These are phyloP conservation scores for Suillus weaverae DNA, from an alignment of 768 basidiomycete genomes.

Conservation along the genomic window DNA sequence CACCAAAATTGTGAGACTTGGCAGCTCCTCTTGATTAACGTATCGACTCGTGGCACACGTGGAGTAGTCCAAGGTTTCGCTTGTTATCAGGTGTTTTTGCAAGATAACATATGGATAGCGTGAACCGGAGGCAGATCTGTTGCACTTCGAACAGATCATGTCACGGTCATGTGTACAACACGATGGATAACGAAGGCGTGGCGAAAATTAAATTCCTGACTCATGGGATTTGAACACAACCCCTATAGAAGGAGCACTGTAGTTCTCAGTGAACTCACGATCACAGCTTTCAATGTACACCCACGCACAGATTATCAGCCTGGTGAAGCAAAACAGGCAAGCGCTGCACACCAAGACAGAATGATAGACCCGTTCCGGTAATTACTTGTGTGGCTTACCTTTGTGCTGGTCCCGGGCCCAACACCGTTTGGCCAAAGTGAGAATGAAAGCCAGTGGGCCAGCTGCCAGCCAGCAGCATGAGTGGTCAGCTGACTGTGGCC, in stretches of 20 bases:
- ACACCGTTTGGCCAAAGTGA: neutral
- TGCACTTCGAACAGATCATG: neutral
- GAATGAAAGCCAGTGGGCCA: neutral
- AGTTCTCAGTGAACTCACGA: constrained; percentile 2
- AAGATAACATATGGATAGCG: neutral
- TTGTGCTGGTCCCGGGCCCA: neutral
- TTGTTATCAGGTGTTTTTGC: neutral
- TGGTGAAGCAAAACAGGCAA: neutral
- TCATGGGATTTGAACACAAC: neutral
- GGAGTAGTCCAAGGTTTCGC: neutral
- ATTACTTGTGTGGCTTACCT: neutral
- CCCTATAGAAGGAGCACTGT: neutral
- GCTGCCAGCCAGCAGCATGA: neutral
- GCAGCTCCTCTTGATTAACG: neutral
- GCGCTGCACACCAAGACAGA: neutral
- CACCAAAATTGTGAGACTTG: neutral
- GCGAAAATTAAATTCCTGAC: neutral
- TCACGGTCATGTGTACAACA: neutral
- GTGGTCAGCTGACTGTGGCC: too few relatives aligned
- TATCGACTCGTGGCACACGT: neutral
- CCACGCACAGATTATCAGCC: neutral
- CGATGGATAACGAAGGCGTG: neutral
- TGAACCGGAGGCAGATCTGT: neutral
- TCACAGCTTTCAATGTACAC: neutral
- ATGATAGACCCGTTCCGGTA: neutral